phyloP scores from a whole-genome alignment of 2,329 filamentous ascomycete genomes.

The Colletotrichum australisinense region DNA sequence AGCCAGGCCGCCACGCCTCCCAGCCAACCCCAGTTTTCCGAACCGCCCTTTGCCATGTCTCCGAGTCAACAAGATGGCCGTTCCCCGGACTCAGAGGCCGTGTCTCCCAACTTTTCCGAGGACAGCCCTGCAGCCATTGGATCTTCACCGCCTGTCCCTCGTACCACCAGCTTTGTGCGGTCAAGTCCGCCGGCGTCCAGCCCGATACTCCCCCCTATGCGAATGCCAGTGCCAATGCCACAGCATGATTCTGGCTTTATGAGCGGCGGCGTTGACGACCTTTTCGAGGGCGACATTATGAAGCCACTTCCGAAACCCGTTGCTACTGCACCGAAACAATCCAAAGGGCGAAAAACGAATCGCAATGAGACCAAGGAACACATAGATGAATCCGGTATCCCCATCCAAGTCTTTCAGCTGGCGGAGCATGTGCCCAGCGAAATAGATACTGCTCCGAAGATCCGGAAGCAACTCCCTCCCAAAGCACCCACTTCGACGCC shows the following conservation, averaged over 20 bases:
- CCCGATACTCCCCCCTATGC: constrained; percentile 77
- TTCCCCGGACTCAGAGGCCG: constrained; percentile 65
- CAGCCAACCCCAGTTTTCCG: constrained; percentile 49
- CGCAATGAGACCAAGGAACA: constrained; percentile 46
- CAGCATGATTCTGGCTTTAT: constrained; percentile 85
- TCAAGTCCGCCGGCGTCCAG: constrained; percentile 81
- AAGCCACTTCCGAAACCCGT: constrained; percentile 52
- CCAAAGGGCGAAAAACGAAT: constrained; percentile 40
- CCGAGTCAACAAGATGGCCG: constrained; percentile 61
- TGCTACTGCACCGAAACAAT: constrained; percentile 39
- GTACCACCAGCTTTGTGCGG: constrained; percentile 64
- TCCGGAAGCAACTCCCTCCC: not conserved
- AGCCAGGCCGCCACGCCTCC: constrained; percentile 50
- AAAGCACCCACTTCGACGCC: constrained; percentile 16
- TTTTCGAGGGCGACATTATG: constrained; percentile 71
- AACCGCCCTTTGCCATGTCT: constrained; percentile 60
- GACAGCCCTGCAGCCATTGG: constrained; percentile 85
- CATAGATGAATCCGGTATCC: constrained; percentile 43
- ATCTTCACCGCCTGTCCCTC: constrained; percentile 88
- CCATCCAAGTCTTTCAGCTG: constrained; percentile 57
- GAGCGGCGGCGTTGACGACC: constrained; percentile 79
- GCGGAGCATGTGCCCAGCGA: constrained; percentile 28
- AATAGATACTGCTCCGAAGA: constrained; percentile 3
- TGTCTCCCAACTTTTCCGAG: constrained; percentile 65
- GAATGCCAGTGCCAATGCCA: constrained; percentile 68